Evolutionary conservation across 345 rosid species (phyloP), one percentile per base, ranked within the genome.

Genomic region (Syzygium grande): DNA sequence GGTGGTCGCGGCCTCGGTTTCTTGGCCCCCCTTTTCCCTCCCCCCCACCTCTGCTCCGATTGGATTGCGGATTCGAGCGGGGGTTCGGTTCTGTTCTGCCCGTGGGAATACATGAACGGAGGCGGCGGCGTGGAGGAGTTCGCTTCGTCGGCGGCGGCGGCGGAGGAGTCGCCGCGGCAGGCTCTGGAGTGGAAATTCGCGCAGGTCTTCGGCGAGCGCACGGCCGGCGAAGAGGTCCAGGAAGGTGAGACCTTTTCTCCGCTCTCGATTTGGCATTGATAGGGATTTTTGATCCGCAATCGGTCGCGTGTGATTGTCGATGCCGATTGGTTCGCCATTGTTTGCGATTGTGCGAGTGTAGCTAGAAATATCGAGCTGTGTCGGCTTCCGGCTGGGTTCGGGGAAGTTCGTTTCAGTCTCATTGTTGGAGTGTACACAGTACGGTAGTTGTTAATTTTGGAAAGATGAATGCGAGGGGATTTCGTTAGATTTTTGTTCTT

Each of bases 201-300:
- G 86, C 99, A 97, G 93, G 99, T 97, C n/a, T 97, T 96, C 91
- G 99, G 99, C 65, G 99, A 97, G 89, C 95, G 98, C 58, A 91
- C 96, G 52, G 98, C 98, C 56, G 99, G 99, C 23, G 99, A 97
- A 89, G 99, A 97, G 93, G 97, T 97, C 41, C 99, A 97, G 92
- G 99, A 96, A 92, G 98, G 98, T 95, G 86, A 84, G 52, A 68
- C 83, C 85, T 85, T 88, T 85, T 52, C 41, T 55, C 56, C 29
- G 79, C 43, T 52, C 14, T 90, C 15, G n/a, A 83, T 86, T 89
- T 84, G 52, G 52, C 79, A 55, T 87, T 41, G 84, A 86, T 86
- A 6, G 56, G 91, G 91, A 84, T 86, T 90, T 84, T 61, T 25
- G 52, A 85, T 23, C 21, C 41, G 41, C 79, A 30, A 59, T 87